These are phyloP conservation scores for Eucalyptus grandis DNA, from an alignment of 345 rosid species.

Conservation along the genomic window DNA sequence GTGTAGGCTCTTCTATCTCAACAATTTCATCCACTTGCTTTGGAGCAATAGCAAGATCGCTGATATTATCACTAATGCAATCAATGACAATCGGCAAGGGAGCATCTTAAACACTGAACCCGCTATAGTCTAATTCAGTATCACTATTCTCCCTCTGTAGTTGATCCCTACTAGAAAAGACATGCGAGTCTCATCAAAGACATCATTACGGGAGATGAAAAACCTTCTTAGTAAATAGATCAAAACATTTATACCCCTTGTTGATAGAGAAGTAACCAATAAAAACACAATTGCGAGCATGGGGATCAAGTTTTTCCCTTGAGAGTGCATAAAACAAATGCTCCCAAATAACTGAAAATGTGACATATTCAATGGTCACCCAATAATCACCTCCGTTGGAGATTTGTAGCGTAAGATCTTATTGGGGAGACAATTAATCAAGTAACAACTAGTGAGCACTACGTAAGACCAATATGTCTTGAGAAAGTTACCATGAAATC, in stretches of 20 bases:
- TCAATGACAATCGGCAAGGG: background rate
- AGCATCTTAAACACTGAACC: background rate
- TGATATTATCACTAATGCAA: background rate
- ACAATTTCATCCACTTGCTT: background rate
- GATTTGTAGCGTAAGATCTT: background rate
- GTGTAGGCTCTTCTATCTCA: background rate
- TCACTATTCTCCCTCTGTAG: background rate
- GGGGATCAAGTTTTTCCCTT: too few relatives aligned
- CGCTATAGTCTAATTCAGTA: background rate
- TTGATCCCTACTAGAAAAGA: background rate
- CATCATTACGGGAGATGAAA: too few relatives aligned
- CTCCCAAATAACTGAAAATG: background rate
- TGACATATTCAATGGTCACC: background rate
- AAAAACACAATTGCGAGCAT: too few relatives aligned
- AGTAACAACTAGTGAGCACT: background rate
- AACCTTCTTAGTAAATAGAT: too few relatives aligned
- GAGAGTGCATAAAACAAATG: background rate
- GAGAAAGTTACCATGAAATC: background rate
- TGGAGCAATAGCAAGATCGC: background rate
- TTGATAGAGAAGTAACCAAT: too few relatives aligned
- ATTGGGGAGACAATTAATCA: background rate
- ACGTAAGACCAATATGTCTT: background rate
- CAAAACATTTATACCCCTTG: too few relatives aligned
- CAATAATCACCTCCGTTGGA: background rate
- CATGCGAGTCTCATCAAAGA: background rate